Base-by-base conservation (phyloP, 169 alveolate genomes). In the Neospora caninum region DNA sequence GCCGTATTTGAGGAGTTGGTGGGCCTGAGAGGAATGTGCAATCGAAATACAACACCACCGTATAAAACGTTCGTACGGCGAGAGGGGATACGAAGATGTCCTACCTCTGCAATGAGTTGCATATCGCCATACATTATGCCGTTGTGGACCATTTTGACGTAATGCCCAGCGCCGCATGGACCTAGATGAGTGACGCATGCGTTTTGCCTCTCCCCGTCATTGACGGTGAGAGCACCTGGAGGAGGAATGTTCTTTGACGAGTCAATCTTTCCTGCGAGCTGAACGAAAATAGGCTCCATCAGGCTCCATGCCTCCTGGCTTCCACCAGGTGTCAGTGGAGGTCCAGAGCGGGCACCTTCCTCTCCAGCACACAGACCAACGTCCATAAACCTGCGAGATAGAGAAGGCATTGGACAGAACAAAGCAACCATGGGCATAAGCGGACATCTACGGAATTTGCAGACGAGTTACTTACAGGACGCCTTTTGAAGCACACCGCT, bases 321-420 rank as follows among this genome's bases (percentile, higher is more conserved):
- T 25, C 98, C 98, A 20, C 98, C 97, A 42, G 97, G 97, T 97
- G 97, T 97, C 73, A 97, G 91, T 20, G 98, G 96, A 25, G 98
- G 98, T 43, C 97, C 97, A 43, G 82, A 83, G 53, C 97, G 95
- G 39, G 98, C 98, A 0, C 98, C 98, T 41, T 91, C 94, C 86
- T 96, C 98, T 29, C 98, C 98, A 0, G 98, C 98, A 89, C 98
- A 97, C 34, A 97, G 96, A 27, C 98, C 98, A 98, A 97, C 96
- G 39, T 97, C 97, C 91, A 97, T 88, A 94, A 93, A 97, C 67
- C 97, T 97, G 88, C 70, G 31, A 45, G 41, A 78, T 27, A 78
- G 29, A 34, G 41, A 20, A 78, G 9, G 43, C 43, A 0, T 42
- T 78, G 25, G 87, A 45, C n/a, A 4, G 45, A 9, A 20, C 34